Evolutionary conservation across 179 eudicot species (phyloP), one percentile per base, ranked within the genome.

Genomic region (Silene vulgaris): DNA sequence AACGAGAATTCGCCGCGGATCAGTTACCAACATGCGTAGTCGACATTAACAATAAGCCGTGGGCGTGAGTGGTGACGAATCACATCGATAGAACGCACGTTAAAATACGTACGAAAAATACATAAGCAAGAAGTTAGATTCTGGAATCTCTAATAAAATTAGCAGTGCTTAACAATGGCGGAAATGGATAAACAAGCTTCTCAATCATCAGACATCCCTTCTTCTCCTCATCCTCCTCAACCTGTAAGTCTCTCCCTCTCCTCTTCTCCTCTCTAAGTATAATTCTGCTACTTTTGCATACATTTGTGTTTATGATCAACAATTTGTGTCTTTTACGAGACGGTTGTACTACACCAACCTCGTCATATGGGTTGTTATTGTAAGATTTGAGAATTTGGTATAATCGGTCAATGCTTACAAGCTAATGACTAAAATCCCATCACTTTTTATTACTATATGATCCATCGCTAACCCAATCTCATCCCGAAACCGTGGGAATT

Each of bases 151-250:
- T 16, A 23, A 23, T 62, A 35, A 20, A 11, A 23, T 19, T 62
- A 8, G 0, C 6, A 30, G 65, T 12, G 5, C 12, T 23, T 62
- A 21, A 23, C 59, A 29, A 82, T 85, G 87, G 87, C 85, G 59
- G 84, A 72, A 75, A 48, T 57, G 57, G 67, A 63, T 13, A 83
- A 79, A 45, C 62, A 69, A 75, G 71, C 76, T 20, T 64, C 85
- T 5, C 62, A 73, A 45, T 17, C 66, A 69, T 26, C 79, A 37
- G 78, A 67, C 1, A 75, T n/a, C 8, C 17, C 76, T 82, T 79
- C 64, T 65, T 70, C 35, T 14, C 81, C 69, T 60, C 6, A 28
- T 60, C 13, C 28, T 60, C 64, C 29, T 9, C 67, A 26, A 63
- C 37, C 67, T 35, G 87, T 85, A 56, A 77, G 72, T 72, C 73